These are phyloP conservation scores for Cercophora samala DNA, from an alignment of 495 filamentous ascomycete genomes.

Conservation along the genomic window DNA sequence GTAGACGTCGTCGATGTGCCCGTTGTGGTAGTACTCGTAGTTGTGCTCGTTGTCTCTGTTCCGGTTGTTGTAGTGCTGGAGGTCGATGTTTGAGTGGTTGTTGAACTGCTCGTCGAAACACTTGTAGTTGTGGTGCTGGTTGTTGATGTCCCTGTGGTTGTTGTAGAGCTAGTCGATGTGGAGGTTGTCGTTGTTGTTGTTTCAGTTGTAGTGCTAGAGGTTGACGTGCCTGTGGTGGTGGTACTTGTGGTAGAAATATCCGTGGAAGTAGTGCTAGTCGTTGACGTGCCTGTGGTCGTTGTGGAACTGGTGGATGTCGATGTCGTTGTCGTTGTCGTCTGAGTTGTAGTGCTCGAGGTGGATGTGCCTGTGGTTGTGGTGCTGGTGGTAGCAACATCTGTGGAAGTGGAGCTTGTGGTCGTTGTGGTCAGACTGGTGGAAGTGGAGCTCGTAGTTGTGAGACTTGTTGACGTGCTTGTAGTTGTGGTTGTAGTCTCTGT, in stretches of 20 bases:
- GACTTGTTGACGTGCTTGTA: not conserved
- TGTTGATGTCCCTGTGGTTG: not conserved
- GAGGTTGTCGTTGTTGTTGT: not conserved
- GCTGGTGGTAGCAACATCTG: not conserved
- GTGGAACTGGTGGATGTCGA: not conserved
- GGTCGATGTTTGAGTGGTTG: conserved; percentile 1
- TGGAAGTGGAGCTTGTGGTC: not conserved
- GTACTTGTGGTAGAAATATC: not conserved
- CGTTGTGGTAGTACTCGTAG: not conserved
- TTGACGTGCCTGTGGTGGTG: not conserved
- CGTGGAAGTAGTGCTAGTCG: not conserved
- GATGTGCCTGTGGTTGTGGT: not conserved
- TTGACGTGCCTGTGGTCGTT: not conserved
- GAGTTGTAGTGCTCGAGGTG: no score
- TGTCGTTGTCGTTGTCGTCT: no score
- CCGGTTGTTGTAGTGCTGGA: conserved; percentile 7
- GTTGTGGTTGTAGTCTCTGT: not conserved
- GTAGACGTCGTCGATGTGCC: not conserved
- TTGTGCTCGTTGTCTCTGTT: not conserved
- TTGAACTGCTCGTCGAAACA: not conserved
- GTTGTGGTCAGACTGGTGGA: not conserved
- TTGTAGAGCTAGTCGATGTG: not conserved
- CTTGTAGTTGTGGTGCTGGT: conserved; percentile 2
- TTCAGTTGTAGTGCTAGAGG: not conserved
- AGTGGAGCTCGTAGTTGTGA: not conserved